Evolutionary conservation across 441 rosid genomes (phyloP).

Genomic region (Melastoma candidum): DNA sequence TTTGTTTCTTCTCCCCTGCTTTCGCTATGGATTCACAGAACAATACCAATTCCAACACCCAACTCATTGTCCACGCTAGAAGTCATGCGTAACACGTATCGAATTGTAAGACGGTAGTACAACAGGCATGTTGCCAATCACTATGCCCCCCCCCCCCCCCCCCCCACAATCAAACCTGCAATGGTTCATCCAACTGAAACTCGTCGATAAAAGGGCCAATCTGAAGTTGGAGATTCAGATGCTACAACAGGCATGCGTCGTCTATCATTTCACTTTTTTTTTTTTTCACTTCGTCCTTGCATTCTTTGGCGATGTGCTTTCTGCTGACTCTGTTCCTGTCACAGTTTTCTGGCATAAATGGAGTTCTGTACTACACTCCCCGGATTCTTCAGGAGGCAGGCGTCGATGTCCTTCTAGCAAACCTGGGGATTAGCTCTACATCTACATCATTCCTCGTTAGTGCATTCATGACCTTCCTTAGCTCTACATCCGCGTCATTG

Average conservation of each 20-base stretch:
- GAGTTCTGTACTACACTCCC: constrained; percentile 2
- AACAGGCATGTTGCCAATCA: too few relatives aligned
- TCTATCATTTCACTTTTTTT: background rate
- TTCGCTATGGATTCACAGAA: too few relatives aligned
- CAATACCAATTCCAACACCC: too few relatives aligned
- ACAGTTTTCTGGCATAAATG: constrained; percentile 10
- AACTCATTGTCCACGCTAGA: too few relatives aligned
- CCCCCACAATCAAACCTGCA: constrained; percentile 1
- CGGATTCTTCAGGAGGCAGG: background rate
- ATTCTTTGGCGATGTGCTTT: too few relatives aligned
- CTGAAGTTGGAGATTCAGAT: constrained; percentile 3
- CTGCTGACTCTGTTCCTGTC: background rate
- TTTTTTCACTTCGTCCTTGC: too few relatives aligned
- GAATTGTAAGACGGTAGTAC: too few relatives aligned
- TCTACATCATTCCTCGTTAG: constrained; percentile 7
- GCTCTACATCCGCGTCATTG: constrained; percentile 2
- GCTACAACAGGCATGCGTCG: constrained; percentile 5
- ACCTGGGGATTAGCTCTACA: constrained; percentile 1
- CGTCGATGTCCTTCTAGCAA: constrained; percentile 1
- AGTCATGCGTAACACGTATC: too few relatives aligned
- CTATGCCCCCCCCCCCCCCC: too few relatives aligned
- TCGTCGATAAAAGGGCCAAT: constrained; percentile 1
- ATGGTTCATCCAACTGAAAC: constrained; percentile 7
- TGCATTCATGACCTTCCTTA: constrained; percentile 3
- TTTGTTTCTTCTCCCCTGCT: too few relatives aligned